Evolutionary conservation across 2,329 filamentous ascomycete species (phyloP), one percentile per base, ranked within the genome.

Genomic region (Calonectria pteridis): DNA sequence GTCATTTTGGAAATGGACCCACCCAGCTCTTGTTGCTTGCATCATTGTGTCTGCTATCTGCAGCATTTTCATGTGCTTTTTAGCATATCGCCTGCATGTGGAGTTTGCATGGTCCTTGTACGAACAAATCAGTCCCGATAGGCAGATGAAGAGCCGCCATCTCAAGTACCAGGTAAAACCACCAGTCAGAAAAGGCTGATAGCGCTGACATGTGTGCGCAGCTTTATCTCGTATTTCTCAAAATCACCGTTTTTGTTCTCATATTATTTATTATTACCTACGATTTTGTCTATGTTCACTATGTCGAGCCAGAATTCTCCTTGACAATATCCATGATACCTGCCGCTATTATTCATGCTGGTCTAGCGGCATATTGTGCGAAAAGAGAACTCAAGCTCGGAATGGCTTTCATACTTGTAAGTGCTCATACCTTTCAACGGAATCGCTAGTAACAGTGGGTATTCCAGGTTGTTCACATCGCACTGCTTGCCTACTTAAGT

Each of bases 91-190:
- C 10, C 55, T 62, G 16, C 55, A 62, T n/a, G 13, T 28, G 33
- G 55, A 62, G 55, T 62, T 62, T 62, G 55, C 55, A 40, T 62
- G 55, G 55, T 62, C 55, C 6, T 28, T 62, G 5, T 62, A 62
- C 23, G 55, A 62, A 28, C 33, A 62, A 9, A 62, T 62, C 20
- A 62, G 55, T 13, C 33, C 55, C 3, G 37, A 62, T 28, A 62
- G 33, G 26, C n/a, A 37, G 11, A 62, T 62, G 55, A 62, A 62
- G 16, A 62, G 55, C 14, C 33, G 55, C 3, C 43, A 46, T 6
- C 10, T 46, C 7, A 23, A 46, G 43, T 46, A 46, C 43, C n/a
- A 62, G 20, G 37, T 62, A 23, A 62, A 40, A 26, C 35, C 16
- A 14, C 55, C 5, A 2, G 33, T n/a, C 26, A 26, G 0, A 16